Percentiles rank a stretch among this genome's conserved stretches.
Evolutionary conservation across 176 grass and related monocot species (phyloP).

Genomic region (Oryza nivara): DNA sequence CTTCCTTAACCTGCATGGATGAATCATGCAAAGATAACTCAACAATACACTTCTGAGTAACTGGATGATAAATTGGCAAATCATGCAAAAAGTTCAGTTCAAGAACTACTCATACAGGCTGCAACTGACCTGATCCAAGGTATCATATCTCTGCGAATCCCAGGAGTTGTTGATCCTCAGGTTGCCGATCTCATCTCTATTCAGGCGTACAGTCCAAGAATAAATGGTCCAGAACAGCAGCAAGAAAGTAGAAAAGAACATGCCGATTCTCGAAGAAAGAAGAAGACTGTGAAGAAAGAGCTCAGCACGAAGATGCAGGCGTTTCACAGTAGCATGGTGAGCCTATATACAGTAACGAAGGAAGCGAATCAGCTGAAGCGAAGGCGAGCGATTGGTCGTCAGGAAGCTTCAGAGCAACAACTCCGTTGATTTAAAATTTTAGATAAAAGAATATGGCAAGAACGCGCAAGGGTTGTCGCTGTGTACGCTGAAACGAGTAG

Average conservation of each 20-base stretch:
- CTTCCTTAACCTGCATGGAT: constrained; percentile 37
- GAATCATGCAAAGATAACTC: too few species aligned
- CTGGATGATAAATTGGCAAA: not conserved
- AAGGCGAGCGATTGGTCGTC: not conserved
- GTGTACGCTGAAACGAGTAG: constrained; percentile 22
- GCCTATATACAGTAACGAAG: not conserved
- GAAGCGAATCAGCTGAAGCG: not conserved
- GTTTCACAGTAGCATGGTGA: too few species aligned
- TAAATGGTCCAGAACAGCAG: constrained; percentile 14
- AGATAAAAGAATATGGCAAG: not conserved
- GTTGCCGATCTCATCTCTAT: not conserved
- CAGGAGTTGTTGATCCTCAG: not conserved
- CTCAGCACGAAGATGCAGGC: not conserved
- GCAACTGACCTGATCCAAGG: constrained; percentile 26
- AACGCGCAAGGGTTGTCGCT: not conserved
- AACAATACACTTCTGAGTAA: too few species aligned
- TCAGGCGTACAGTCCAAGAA: not conserved
- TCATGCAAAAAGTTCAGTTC: not conserved
- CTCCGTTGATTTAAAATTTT: not conserved
- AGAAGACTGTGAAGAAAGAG: not conserved
- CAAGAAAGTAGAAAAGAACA: constrained; percentile 40
- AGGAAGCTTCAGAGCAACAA: constrained; percentile 10
- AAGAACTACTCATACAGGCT: not conserved
- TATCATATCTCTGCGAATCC: not conserved
- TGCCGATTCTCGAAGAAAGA: not conserved